Conservation (phyloP, 768 basidiomycete species). For the Boletellus ananas region DNA sequence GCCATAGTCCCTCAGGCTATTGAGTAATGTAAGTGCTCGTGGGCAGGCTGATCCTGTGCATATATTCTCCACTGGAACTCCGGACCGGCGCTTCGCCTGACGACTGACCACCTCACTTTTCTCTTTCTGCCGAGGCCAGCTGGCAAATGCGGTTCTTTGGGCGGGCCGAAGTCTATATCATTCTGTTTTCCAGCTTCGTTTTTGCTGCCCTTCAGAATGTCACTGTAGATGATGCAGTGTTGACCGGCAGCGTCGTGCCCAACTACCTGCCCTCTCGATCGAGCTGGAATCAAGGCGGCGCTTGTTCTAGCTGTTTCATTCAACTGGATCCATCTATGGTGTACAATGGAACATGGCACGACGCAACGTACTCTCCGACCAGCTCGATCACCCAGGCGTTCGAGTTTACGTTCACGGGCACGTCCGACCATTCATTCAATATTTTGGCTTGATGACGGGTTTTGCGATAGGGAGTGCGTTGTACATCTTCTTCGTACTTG, state of each 20-base stretch:
- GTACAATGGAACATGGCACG: conserved; percentile 20
- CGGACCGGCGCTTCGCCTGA: too few species aligned
- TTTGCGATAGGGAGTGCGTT: conserved; percentile 8
- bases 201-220: conserved; percentile 10
- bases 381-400: not conserved
- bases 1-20: too few species aligned
- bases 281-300: conserved; percentile 5
- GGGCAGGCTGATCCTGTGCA: too few species aligned
- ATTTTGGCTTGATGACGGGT: not conserved
- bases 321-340: not conserved
- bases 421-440: not conserved
- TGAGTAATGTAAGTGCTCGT: too few species aligned
- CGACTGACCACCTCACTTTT: too few species aligned
- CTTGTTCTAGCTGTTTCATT: not conserved
- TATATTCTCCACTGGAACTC: too few species aligned
- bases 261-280: conserved; percentile 6
- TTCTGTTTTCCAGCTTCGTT: not conserved
- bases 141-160: too few species aligned
- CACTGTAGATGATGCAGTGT: conserved; percentile 14
- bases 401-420: conserved; percentile 11
- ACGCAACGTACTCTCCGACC: not conserved
- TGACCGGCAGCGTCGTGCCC: conserved; percentile 3
- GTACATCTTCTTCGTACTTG: conserved; percentile 16
- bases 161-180: not conserved
- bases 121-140: too few species aligned